A percentile compares a stretch with the other conserved stretches of the same genome.
These are phyloP conservation scores for Sicyos baderoa DNA, from an alignment of 306 rosid genomes.

Conservation along the genomic window DNA sequence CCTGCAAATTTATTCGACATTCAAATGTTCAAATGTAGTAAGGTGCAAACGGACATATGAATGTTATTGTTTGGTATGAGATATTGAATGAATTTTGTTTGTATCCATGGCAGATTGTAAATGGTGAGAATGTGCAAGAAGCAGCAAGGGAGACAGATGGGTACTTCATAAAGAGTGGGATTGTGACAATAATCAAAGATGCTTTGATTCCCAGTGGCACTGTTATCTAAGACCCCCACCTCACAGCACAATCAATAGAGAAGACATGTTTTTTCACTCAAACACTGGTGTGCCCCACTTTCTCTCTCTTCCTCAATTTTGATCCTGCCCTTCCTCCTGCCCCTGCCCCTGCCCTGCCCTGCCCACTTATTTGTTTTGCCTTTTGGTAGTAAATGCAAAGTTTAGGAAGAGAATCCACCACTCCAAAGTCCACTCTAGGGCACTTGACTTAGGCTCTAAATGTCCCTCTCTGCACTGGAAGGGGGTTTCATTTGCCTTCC, in stretches of 20 bases:
- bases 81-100: neutral
- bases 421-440: neutral
- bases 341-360: slow-evolving; percentile 8
- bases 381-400: slow-evolving; percentile 3
- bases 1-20: neutral
- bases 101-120: slow-evolving; percentile 48
- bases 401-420: slow-evolving; percentile 6
- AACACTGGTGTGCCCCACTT: slow-evolving; percentile 13
- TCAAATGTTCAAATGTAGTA: too few species aligned
- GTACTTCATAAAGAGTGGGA: slow-evolving; percentile 92
- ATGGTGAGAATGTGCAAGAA: slow-evolving; percentile 78
- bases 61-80: too few species aligned
- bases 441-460: slow-evolving; percentile 11
- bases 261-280: slow-evolving; percentile 9
- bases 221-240: slow-evolving; percentile 32
- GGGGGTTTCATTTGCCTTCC: neutral
- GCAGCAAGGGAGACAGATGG: slow-evolving; percentile 98
- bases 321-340: neutral
- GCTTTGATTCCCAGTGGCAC: slow-evolving; percentile 89
- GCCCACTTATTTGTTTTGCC: neutral
- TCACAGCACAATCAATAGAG: slow-evolving; percentile 30
- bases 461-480: neutral
- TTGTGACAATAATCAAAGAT: slow-evolving; percentile 88
- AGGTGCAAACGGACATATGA: too few species aligned
- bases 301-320: slow-evolving; percentile 3